These are phyloP conservation scores for Blastomyces silverae DNA, from an alignment of 2,329 filamentous ascomycete genomes.

Conservation along the genomic window DNA sequence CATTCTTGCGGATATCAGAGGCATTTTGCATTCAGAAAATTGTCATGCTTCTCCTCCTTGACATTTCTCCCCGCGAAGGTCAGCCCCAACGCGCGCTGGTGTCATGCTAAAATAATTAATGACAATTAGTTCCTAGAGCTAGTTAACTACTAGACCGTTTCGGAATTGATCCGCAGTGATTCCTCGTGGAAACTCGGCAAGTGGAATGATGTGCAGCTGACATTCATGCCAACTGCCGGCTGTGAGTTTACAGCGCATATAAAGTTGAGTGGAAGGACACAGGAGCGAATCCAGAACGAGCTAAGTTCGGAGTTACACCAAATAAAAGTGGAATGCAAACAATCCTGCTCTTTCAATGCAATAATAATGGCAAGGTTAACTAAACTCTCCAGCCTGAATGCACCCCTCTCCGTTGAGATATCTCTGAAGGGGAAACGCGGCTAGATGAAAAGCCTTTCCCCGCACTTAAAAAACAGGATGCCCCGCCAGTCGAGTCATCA, in stretches of 20 bases:
- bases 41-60: neutral
- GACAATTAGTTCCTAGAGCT: too few relatives aligned
- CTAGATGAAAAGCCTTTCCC: neutral
- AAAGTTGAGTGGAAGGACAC: too few relatives aligned
- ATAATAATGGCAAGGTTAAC: too few relatives aligned
- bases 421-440: too few relatives aligned
- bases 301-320: too few relatives aligned
- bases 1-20: neutral
- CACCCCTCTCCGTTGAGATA: too few relatives aligned
- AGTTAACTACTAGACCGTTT: neutral
- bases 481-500: neutral
- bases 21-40: neutral
- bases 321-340: too few relatives aligned
- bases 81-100: neutral
- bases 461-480: slow-evolving; percentile 1
- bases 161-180: neutral
- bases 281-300: too few relatives aligned
- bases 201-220: neutral
- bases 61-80: neutral
- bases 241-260: too few relatives aligned
- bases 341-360: too few relatives aligned
- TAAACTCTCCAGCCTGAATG: too few relatives aligned
- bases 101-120: neutral
- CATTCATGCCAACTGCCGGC: neutral
- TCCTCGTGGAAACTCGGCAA: neutral